Conservation (phyloP, 2,329 filamentous ascomycete species). For the Ophiostoma tasmaniense region DNA sequence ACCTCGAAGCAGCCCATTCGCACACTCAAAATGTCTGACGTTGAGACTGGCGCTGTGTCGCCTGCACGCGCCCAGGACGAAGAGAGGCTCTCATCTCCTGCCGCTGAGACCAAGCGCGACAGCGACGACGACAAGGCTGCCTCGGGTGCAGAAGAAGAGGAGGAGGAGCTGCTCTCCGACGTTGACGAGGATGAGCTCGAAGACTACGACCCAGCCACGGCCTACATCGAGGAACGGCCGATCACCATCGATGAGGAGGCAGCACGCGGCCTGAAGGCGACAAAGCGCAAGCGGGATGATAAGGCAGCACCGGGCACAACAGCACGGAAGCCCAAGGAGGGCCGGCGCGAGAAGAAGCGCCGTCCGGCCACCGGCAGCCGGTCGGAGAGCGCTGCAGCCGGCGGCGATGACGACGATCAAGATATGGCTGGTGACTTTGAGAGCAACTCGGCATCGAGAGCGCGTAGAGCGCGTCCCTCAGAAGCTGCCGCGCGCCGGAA, state of each 20-base stretch:
- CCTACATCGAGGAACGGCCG: slow-evolving; percentile 54
- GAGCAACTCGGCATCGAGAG: slow-evolving; percentile 17
- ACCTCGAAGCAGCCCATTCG: background rate
- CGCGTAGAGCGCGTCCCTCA: slow-evolving; percentile 27
- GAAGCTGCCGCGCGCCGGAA: slow-evolving; percentile 39
- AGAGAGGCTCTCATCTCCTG: slow-evolving; percentile 4
- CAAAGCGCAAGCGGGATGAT: slow-evolving; percentile 53
- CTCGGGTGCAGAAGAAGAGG: slow-evolving; percentile 26
- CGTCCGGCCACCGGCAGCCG: background rate
- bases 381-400: slow-evolving; percentile 27
- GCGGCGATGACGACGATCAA: slow-evolving; percentile 36
- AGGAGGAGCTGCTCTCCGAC: slow-evolving; percentile 55
- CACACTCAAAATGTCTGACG: slow-evolving; percentile 9
- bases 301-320: slow-evolving; percentile 3
- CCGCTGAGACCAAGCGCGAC: background rate
- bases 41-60: slow-evolving; percentile 3
- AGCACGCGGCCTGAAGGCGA: slow-evolving; percentile 54
- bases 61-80: slow-evolving; percentile 19
- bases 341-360: slow-evolving; percentile 60
- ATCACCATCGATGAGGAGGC: slow-evolving; percentile 61
- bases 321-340: slow-evolving; percentile 64
- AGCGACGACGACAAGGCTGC: slow-evolving; percentile 28
- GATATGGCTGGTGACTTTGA: slow-evolving; percentile 33
- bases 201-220: slow-evolving; percentile 58
- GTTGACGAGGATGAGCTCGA: slow-evolving; percentile 63